Percentiles rank a stretch among this genome's conserved stretches.
phyloP scores from a whole-genome alignment of 176 grass and related monocot species.

The Aegilops bicornis region DNA sequence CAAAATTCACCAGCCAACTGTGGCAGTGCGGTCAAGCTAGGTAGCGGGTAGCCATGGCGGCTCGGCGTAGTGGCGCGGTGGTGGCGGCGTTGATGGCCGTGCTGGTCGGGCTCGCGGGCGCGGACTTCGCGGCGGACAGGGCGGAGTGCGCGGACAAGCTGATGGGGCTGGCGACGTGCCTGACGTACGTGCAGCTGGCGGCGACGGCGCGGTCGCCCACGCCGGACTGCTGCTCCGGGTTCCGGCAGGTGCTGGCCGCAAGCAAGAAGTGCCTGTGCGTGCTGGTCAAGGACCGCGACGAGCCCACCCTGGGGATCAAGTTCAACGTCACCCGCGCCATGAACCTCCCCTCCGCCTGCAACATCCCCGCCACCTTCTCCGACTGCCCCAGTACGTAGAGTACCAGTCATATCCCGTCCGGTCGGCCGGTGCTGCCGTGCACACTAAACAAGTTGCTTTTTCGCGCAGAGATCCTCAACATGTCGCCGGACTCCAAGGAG shows the following conservation, averaged over 20 bases:
- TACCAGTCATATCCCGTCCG: not conserved
- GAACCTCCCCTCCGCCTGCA: constrained; percentile 49
- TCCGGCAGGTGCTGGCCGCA: constrained; percentile 40
- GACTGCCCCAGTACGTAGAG: constrained; percentile 63
- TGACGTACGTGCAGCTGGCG: constrained; percentile 64
- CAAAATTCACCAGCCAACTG: too few species aligned
- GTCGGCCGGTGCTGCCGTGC: not conserved
- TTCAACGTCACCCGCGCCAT: constrained; percentile 78
- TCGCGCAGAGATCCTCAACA: constrained; percentile 36
- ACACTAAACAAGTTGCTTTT: too few species aligned
- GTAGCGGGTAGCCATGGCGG: not conserved
- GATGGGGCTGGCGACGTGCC: constrained; percentile 70
- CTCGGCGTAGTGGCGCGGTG: not conserved
- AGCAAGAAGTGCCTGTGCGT: constrained; percentile 75
- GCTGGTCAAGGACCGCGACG: constrained; percentile 74
- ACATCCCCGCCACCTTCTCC: constrained; percentile 40
- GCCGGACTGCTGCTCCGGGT: constrained; percentile 76
- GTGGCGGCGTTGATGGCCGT: accelerated
- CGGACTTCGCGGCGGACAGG: constrained; percentile 58
- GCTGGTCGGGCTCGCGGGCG: not conserved
- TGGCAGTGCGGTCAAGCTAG: too few species aligned
- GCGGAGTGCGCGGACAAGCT: constrained; percentile 69
- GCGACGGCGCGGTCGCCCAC: constrained; percentile 59
- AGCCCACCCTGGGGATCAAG: constrained; percentile 64
- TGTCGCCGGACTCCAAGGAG: constrained; percentile 44